These are phyloP conservation scores for Aphanomyces stellatus DNA, from an alignment of 352 stramenopile species.

Conservation along the genomic window DNA sequence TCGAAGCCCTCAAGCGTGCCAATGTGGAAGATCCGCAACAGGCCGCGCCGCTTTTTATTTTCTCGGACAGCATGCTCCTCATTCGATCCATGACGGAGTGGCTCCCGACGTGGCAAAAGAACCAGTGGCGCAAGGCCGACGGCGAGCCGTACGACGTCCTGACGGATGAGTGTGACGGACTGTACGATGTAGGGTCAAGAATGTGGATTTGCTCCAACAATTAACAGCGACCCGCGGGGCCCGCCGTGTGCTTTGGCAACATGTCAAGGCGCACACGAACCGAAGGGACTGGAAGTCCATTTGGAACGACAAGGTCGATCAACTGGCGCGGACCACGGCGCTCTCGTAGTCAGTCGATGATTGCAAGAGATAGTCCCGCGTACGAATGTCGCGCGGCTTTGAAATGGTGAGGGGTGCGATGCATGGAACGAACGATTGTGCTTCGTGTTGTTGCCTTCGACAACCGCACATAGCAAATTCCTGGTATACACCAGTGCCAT, in stretches of 20 bases:
- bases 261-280: slow-evolving; percentile 56
- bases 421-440: no score
- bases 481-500: no score
- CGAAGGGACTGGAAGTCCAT: slow-evolving; percentile 52
- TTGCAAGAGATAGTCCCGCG: no score
- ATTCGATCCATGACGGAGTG: slow-evolving; percentile 76
- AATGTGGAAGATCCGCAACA: slow-evolving; percentile 40
- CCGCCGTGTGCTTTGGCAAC: slow-evolving; percentile 47
- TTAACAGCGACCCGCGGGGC: slow-evolving; percentile 35
- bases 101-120: slow-evolving; percentile 29
- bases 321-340: slow-evolving; percentile 27
- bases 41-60: slow-evolving; percentile 47
- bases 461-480: no score
- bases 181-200: slow-evolving; percentile 30
- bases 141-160: slow-evolving; percentile 21
- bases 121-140: slow-evolving; percentile 49
- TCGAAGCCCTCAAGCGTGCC: slow-evolving; percentile 55
- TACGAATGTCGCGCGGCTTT: no score
- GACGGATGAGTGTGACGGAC: not conserved
- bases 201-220: slow-evolving; percentile 55
- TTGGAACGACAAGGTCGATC: slow-evolving; percentile 64
- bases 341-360: not conserved
- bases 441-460: no score
- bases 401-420: no score
- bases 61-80: slow-evolving; percentile 68